phyloP scores from a whole-genome alignment of 768 basidiomycete species.

The Lentinus brumalis region DNA sequence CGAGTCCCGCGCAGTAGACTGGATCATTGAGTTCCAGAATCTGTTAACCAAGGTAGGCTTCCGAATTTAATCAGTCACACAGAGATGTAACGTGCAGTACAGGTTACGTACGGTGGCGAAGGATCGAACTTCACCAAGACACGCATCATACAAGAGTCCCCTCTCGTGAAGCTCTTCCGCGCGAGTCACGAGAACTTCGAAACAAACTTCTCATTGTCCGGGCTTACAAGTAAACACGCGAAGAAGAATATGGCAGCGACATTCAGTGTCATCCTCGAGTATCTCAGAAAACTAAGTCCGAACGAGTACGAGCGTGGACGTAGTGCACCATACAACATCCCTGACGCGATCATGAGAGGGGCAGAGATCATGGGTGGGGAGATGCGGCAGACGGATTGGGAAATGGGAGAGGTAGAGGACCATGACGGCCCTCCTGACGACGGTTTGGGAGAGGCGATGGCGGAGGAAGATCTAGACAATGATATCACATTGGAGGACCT shows the following conservation, averaged over 20 bases:
- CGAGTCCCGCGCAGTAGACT: constrained; percentile 39
- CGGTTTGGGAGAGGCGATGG: no score
- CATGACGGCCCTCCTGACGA: no score
- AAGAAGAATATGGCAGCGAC: constrained; percentile 3
- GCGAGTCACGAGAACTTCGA: constrained; percentile 15
- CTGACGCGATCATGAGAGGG: not conserved
- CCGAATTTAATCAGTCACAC: no score
- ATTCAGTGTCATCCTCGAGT: not conserved
- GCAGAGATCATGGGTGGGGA: not conserved
- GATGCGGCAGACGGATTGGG: no score
- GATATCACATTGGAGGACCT: no score
- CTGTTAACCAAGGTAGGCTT: constrained; percentile 43
- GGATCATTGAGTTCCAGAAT: constrained; percentile 45
- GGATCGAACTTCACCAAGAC: constrained; percentile 36
- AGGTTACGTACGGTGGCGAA: constrained; percentile 38
- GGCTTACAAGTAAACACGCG: not conserved
- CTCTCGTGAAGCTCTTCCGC: constrained; percentile 38
- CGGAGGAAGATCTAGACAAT: no score
- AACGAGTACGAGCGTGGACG: not conserved
- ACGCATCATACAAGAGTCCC: constrained; percentile 37
- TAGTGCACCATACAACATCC: not conserved
- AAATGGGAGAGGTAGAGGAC: no score
- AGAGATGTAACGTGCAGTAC: no score
- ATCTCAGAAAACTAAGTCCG: not conserved
- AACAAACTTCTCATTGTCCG: not conserved